Evolutionary conservation across 495 filamentous ascomycete genomes (phyloP), one percentile per base, ranked within the genome.

Genomic region (Penicillium silybi): DNA sequence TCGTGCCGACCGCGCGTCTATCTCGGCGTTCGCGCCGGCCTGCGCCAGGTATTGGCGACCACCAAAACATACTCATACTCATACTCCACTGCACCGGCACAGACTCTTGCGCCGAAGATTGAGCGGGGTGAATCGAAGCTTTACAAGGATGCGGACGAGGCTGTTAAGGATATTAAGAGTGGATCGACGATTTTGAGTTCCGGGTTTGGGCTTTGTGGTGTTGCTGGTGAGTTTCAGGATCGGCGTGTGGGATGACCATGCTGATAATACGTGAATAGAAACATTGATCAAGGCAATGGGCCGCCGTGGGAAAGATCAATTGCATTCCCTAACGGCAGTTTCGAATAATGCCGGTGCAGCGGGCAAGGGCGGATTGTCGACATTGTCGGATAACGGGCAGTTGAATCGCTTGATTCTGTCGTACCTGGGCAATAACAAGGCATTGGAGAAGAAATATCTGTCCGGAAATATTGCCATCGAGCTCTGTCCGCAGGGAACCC

Each of bases 311-410:
- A 78, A 75, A 44, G 81, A 85, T 23, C 76, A 84, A 38, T 81
- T 93, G 61, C 87, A 76, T 7, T 82, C 82, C 17, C 66, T 96
- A 6, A 96, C 90, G 3, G 90, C 88, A 15, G 86, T 95, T 23
- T 95, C 89, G 46, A 96, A 96, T 71, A 96, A 96, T 64, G 91
- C 91, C 38, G 91, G 91, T 52, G 82, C 86, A 25, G 86, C 89
- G 44, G 77, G 78, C 27, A 82, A 79, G 44, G 81, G 80, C 26
- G 91, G 91, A 0, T 79, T 96, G n/a, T 86, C 89, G 39, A 81
- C 86, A 47, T 77, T 96, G 13, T 79, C 90, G 19, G 82, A 86
- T 53, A 79, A 84, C 2, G 87, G 85, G 50, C 90, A 95, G 67
- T 80, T 96, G 51, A 82, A 80, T 50, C 90, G 90, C 59, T 84